Evolutionary conservation across 257 asterid species (phyloP).

Genomic region (Solanum boliviense): DNA sequence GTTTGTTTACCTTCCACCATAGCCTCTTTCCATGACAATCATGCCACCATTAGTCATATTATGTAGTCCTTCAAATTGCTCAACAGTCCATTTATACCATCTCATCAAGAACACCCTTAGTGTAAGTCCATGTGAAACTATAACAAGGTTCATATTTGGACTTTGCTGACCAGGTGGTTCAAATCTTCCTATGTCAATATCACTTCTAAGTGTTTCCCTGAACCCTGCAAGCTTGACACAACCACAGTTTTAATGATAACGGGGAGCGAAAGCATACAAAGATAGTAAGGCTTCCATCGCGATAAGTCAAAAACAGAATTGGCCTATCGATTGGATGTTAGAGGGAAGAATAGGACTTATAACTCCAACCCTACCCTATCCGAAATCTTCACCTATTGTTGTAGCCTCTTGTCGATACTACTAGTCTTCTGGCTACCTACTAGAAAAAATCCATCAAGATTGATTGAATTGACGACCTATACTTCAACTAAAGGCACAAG

Average conservation of each 20-base stretch:
- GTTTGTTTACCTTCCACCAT: conserved; percentile 62
- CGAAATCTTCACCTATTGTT: neutral
- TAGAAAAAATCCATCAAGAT: neutral
- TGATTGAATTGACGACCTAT: neutral
- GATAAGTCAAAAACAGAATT: neutral
- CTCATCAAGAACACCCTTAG: conserved; percentile 58
- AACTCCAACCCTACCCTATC: neutral
- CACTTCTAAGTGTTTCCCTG: conserved; percentile 62
- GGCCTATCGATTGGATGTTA: neutral
- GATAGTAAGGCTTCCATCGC: neutral
- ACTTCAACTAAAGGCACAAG: neutral
- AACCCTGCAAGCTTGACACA: conserved; percentile 34
- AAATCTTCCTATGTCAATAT: conserved; percentile 72
- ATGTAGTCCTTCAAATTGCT: conserved; percentile 65
- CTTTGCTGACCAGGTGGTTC: conserved; percentile 75
- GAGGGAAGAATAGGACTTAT: neutral
- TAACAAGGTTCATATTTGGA: conserved; percentile 62
- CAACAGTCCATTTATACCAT: conserved; percentile 80
- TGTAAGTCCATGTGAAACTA: conserved; percentile 58
- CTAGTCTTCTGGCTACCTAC: neutral
- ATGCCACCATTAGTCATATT: conserved; percentile 46
- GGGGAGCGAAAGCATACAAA: neutral
- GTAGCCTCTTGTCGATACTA: neutral
- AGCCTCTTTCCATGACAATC: conserved; percentile 70
- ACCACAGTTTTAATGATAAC: neutral